Evolutionary conservation across 371 early-diverging fungal species (phyloP).

Genomic region (Quaeritorhiza haematococci): DNA sequence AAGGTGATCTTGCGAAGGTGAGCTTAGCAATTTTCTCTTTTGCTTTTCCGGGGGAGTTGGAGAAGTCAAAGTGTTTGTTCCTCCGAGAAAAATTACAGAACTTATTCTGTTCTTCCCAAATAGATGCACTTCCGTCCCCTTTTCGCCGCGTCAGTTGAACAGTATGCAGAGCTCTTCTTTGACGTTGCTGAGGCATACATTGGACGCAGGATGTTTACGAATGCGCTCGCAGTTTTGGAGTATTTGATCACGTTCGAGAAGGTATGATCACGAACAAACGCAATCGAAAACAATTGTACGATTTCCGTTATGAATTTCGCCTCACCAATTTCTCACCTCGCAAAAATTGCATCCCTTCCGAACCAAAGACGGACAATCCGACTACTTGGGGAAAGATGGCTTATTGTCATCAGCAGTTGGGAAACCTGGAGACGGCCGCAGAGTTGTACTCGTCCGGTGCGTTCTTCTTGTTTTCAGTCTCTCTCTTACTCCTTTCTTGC

Average conservation of each 20-base stretch:
- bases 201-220: slow-evolving; percentile 58
- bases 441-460: slow-evolving; percentile 45
- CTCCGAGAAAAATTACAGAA: no score
- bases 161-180: slow-evolving; percentile 72
- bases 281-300: background rate
- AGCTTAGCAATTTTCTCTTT: no score
- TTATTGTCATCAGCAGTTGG: slow-evolving; percentile 64
- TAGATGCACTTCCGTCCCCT: slow-evolving; percentile 67
- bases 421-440: slow-evolving; percentile 59
- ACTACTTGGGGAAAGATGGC: slow-evolving; percentile 51
- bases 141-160: slow-evolving; percentile 40
- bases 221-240: slow-evolving; percentile 60
- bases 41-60: no score
- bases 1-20: slow-evolving; percentile 63
- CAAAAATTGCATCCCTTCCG: no score
- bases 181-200: slow-evolving; percentile 80
- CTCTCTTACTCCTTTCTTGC: slow-evolving; percentile 4
- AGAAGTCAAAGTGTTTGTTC: background rate
- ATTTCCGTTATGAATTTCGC: no score
- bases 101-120: background rate
- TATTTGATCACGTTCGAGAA: slow-evolving; percentile 51
- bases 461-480: slow-evolving; percentile 17
- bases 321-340: no score
- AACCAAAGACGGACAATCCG: slow-evolving; percentile 21
- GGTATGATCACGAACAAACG: slow-evolving; percentile 16